phyloP scores from a whole-genome alignment of 768 basidiomycete genomes.

The Pleurotus giganteus region DNA sequence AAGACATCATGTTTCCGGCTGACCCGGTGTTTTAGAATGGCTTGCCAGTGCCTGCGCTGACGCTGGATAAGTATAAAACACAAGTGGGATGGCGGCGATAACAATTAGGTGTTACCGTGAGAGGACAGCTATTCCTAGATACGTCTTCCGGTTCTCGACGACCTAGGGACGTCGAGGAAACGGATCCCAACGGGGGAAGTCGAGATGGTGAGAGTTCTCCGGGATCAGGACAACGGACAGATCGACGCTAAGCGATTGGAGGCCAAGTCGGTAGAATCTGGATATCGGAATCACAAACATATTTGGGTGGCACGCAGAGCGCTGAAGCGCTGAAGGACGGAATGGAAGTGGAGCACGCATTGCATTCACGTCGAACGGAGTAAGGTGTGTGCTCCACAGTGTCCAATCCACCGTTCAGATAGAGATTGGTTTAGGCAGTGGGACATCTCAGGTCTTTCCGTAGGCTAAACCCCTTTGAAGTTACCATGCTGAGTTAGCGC shows the following conservation, averaged over 20 bases:
- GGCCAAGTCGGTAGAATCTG: too few species aligned
- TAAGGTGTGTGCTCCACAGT: neutral
- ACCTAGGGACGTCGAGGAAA: constrained; percentile 2
- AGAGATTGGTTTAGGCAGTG: neutral
- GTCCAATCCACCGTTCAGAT: neutral
- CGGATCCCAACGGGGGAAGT: neutral
- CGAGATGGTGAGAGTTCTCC: neutral
- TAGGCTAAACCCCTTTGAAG: neutral
- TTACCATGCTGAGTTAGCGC: neutral
- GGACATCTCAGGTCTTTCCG: neutral
- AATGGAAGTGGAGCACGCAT: constrained; percentile 3
- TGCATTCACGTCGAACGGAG: neutral
- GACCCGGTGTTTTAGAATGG: constrained; percentile 4
- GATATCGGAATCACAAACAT: too few species aligned
- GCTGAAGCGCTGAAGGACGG: neutral
- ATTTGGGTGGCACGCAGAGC: too few species aligned
- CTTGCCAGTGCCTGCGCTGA: neutral
- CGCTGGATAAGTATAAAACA: neutral
- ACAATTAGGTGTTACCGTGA: constrained; percentile 7
- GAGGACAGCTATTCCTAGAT: neutral
- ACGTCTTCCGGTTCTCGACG: neutral
- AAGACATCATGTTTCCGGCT: constrained; percentile 3
- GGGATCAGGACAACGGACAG: neutral
- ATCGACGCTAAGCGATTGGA: constrained; percentile 1
- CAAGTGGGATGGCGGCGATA: neutral